phyloP scores from a whole-genome alignment of 257 asterid species.

The Solanum acaule region DNA sequence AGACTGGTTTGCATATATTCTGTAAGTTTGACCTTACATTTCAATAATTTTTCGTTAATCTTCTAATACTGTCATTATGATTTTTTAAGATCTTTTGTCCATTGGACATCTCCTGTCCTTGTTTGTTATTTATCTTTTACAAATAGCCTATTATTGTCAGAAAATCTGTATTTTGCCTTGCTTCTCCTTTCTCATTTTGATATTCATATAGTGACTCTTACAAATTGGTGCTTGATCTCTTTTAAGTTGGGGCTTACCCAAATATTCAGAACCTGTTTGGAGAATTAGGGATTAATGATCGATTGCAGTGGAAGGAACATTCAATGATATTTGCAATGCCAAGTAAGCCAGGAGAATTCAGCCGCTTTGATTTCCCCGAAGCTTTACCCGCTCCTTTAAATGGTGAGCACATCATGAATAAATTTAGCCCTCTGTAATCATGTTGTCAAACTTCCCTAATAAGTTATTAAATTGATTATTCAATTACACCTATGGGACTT shows the following conservation, averaged over 20 bases:
- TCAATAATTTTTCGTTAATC: neutral
- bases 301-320: slow-evolving; percentile 98
- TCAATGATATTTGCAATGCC: slow-evolving; percentile 99
- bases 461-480: neutral
- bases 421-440: neutral
- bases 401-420: slow-evolving; percentile 31
- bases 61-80: neutral
- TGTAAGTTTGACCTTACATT: slow-evolving; percentile 43
- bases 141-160: neutral
- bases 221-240: slow-evolving; percentile 32
- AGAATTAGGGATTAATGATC: slow-evolving; percentile 88
- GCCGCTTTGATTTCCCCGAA: slow-evolving; percentile 92
- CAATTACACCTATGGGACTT: neutral
- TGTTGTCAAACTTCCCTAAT: neutral
- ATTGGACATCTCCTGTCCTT: neutral
- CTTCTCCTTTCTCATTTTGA: neutral
- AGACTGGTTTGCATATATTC: slow-evolving; percentile 92
- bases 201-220: slow-evolving; percentile 1
- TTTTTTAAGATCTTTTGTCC: neutral
- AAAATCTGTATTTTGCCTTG: neutral
- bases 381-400: slow-evolving; percentile 82
- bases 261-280: slow-evolving; percentile 95
- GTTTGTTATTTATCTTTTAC: neutral
- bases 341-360: slow-evolving; percentile 89
- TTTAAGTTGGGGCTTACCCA: slow-evolving; percentile 98